Base-by-base conservation (phyloP, 768 basidiomycete genomes). In the Cantharellus anzutake region DNA sequence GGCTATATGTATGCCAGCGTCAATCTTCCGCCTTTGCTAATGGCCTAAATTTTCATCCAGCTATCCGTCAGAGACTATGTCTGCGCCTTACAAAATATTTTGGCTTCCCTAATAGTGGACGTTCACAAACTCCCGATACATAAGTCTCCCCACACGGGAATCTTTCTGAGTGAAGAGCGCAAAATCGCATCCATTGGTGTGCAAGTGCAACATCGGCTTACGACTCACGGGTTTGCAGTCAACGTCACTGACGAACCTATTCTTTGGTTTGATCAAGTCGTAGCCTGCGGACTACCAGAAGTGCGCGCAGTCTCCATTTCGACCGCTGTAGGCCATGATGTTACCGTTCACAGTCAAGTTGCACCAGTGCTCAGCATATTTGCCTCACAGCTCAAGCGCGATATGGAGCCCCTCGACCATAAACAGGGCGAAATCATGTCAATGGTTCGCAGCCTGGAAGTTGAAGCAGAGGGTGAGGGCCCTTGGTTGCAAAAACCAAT, bases 101-200 rank as follows among this genome's bases (percentile, higher is more conserved):
- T 98, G 41, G 76, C 84, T 65, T 65, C 66, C 14, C 81, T 90
- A 68, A 73, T 90, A 38, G 69, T 67, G 44, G 75, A 79, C 58
- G 72, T 72, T 35, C 83, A 88, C 70, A 78, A 71, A n/a, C 74
- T 88, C 64, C 56, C 66, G 39, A 72, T 77, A 65, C 65, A 75
- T 60, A 72, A 82, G 42, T 83, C 84, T 59, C 85, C 84, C 55
- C 83, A 93, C 66, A 94, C 92, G 2, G 96, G 96, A 34, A 83
- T 96, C 38, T 98, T 98, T 69, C 71, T 91, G 58, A 78, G 86
- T 66, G 72, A 75, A n/a, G 71, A 71, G 39, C 84, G 84, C 52
- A 99, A 98, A 70, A 76, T 99, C 65, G 90, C 81, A 16, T 98
- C 94, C 66, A 94, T 99, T 58, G 96, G 96, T 51, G 90, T 99